These are phyloP conservation scores for Talaromyces sp. DNA, from an alignment of 2,329 filamentous ascomycete species.

Conservation along the genomic window DNA sequence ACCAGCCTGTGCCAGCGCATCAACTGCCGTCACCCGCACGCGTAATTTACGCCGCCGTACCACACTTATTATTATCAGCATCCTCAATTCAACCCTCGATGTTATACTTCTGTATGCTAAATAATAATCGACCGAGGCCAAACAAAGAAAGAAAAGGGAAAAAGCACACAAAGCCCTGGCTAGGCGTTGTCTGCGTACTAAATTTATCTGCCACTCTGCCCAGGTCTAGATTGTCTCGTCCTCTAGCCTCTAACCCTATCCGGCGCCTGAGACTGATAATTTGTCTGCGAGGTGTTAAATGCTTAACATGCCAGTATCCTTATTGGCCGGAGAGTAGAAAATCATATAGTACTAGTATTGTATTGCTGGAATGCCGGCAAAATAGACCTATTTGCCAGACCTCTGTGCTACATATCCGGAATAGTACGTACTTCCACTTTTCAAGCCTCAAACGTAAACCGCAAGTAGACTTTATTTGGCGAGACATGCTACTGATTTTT, in stretches of 20 bases:
- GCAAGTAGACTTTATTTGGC: not conserved
- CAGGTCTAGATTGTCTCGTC: not conserved
- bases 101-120: too few relatives aligned
- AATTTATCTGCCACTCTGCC: not conserved
- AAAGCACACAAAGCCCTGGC: not conserved
- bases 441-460: not conserved
- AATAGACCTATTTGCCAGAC: not conserved
- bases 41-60: not conserved
- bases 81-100: too few relatives aligned
- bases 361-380: not conserved
- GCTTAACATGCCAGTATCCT: not conserved
- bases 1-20: too few relatives aligned
- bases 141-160: too few relatives aligned
- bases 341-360: not conserved
- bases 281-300: too few relatives aligned
- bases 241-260: not conserved
- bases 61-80: too few relatives aligned
- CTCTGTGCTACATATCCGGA: not conserved
- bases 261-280: too few relatives aligned
- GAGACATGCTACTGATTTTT: not conserved
- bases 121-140: too few relatives aligned
- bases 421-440: not conserved
- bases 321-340: not conserved
- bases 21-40: too few relatives aligned
- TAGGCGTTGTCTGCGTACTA: not conserved